These are phyloP conservation scores for Alternaria arbusti DNA, from an alignment of 2,329 filamentous ascomycete species.

Conservation along the genomic window DNA sequence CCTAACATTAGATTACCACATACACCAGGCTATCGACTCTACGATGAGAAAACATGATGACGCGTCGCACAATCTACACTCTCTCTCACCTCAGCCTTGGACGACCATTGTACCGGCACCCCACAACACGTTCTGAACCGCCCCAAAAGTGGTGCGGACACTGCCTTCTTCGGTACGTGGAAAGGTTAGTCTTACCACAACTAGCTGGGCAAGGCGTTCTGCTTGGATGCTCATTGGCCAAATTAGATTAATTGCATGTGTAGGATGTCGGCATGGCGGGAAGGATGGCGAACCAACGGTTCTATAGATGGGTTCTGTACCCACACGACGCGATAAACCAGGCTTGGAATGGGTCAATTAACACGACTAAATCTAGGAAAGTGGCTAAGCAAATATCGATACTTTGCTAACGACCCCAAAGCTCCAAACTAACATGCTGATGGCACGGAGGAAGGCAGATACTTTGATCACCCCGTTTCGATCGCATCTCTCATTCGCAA, in stretches of 20 bases:
- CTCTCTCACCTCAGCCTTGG: neutral
- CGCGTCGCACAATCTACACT: neutral
- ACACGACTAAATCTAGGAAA: neutral
- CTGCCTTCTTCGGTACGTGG: constrained; percentile 12
- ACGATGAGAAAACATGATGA: neutral
- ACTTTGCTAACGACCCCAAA: neutral
- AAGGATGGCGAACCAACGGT: constrained; percentile 7
- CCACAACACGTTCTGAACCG: neutral
- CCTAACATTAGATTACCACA: neutral
- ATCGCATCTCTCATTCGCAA: neutral
- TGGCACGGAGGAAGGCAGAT: neutral
- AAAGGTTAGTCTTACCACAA: constrained; percentile 4
- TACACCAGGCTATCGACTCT: neutral
- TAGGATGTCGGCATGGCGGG: neutral
- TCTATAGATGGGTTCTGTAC: neutral
- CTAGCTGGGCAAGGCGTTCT: constrained; percentile 12
- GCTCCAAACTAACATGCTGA: neutral
- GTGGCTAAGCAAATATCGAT: neutral
- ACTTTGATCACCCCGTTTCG: neutral
- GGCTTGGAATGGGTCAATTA: neutral
- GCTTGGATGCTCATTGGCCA: constrained; percentile 7
- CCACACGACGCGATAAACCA: neutral
- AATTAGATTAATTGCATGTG: constrained; percentile 16
- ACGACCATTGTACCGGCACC: neutral
- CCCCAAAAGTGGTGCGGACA: constrained; percentile 12